phyloP scores from a whole-genome alignment of 495 filamentous ascomycete species.

The Podospora pseudopauciseta region DNA sequence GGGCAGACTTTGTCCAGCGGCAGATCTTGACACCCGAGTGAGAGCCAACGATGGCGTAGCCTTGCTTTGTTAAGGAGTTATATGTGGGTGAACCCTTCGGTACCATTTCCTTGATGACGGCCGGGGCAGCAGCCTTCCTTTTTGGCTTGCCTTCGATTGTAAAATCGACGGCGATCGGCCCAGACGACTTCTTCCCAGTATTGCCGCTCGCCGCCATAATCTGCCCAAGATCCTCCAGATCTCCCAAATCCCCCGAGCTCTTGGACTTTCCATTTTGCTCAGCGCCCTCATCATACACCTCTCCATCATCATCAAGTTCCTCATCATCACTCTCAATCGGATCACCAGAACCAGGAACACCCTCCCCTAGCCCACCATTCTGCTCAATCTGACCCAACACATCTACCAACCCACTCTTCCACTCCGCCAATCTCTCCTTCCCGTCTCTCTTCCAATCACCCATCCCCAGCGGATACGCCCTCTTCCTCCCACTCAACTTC shows the following conservation, averaged over 20 bases:
- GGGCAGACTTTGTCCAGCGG: constrained; percentile 95
- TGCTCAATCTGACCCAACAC: constrained; percentile 58
- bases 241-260: constrained; percentile 54
- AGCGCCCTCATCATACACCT: constrained; percentile 44
- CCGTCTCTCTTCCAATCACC: constrained; percentile 78
- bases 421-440: constrained; percentile 62
- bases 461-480: constrained; percentile 79
- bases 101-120: constrained; percentile 81
- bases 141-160: constrained; percentile 59
- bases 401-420: constrained; percentile 70
- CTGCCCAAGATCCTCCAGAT: constrained; percentile 81
- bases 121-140: constrained; percentile 42
- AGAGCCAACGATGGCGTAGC: constrained; percentile 89
- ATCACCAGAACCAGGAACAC: constrained; percentile 75
- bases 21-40: constrained; percentile 98
- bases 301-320: constrained; percentile 52
- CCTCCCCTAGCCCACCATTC: constrained; percentile 70
- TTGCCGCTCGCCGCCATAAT: constrained; percentile 48
- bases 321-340: constrained; percentile 80
- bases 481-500: constrained; percentile 74
- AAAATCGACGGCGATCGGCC: constrained; percentile 78
- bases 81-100: constrained; percentile 85
- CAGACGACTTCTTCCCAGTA: constrained; percentile 20
- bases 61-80: constrained; percentile 85
- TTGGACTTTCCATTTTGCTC: constrained; percentile 36